phyloP scores from a whole-genome alignment of 441 rosid species.

The Erysimum pusillum region DNA sequence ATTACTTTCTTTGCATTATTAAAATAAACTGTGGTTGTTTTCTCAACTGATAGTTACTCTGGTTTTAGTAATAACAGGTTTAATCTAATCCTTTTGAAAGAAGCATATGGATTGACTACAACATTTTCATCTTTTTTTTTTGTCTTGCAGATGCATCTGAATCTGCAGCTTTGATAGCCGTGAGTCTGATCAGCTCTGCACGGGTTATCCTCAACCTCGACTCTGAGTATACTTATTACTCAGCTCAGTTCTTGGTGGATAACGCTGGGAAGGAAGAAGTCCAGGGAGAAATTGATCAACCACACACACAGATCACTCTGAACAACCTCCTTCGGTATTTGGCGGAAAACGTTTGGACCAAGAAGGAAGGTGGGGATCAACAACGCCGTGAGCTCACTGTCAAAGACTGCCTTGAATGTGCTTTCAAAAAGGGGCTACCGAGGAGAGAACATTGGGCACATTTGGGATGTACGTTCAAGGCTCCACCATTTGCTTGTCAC shows the following conservation, averaged over 20 bases:
- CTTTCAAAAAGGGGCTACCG: slow-evolving; percentile 31
- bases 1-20: background rate
- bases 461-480: slow-evolving; percentile 9
- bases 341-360: slow-evolving; percentile 4
- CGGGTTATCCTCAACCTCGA: slow-evolving; percentile 19
- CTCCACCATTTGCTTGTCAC: slow-evolving; percentile 13
- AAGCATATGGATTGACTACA: background rate
- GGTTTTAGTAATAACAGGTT: background rate
- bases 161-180: slow-evolving; percentile 29
- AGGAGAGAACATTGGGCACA: background rate
- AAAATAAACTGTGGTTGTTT: background rate
- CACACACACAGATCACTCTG: background rate
- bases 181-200: slow-evolving; percentile 32
- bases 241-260: slow-evolving; percentile 37
- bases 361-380: slow-evolving; percentile 7
- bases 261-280: slow-evolving; percentile 10
- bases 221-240: slow-evolving; percentile 24
- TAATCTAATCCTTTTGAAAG: background rate
- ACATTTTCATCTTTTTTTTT: background rate
- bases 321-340: slow-evolving; percentile 5
- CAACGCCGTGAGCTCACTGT: slow-evolving; percentile 12
- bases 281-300: slow-evolving; percentile 12
- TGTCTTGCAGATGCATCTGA: slow-evolving; percentile 32
- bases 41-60: background rate
- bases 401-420: slow-evolving; percentile 2